Conservation (phyloP, 2,329 filamentous ascomycete species). For the Verticillium nonalfalfae region DNA sequence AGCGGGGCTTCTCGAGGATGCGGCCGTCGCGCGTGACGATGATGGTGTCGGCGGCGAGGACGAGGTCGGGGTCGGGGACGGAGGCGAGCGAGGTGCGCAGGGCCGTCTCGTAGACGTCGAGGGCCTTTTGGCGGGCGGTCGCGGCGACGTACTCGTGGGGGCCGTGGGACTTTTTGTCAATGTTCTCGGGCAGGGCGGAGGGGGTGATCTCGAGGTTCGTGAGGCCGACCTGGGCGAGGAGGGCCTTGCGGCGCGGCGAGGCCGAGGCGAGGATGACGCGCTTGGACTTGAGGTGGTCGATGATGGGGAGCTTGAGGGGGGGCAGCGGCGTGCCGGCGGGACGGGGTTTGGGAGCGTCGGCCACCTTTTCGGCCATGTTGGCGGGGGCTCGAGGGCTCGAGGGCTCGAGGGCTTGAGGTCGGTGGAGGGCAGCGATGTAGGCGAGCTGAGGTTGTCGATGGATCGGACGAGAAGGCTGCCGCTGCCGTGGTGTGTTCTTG, state of each 20-base stretch:
- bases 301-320: slow-evolving; percentile 72
- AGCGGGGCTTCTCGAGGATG: slow-evolving; percentile 87
- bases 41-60: slow-evolving; percentile 87
- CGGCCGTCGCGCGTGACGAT: slow-evolving; percentile 70
- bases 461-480: neutral
- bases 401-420: too few relatives aligned
- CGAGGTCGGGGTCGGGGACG: slow-evolving; percentile 67
- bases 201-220: slow-evolving; percentile 77
- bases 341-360: slow-evolving; percentile 8
- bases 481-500: too few relatives aligned
- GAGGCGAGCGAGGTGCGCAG: slow-evolving; percentile 36
- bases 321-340: slow-evolving; percentile 46
- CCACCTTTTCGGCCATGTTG: neutral
- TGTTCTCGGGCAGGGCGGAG: slow-evolving; percentile 77
- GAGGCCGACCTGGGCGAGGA: slow-evolving; percentile 75
- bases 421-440: neutral
- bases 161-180: slow-evolving; percentile 66
- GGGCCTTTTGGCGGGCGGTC: slow-evolving; percentile 78
- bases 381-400: too few relatives aligned
- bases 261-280: slow-evolving; percentile 86
- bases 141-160: slow-evolving; percentile 88
- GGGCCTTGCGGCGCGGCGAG: slow-evolving; percentile 75
- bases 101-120: slow-evolving; percentile 57
- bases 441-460: neutral
- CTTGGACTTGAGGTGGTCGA: slow-evolving; percentile 69